Conservation (phyloP, 495 filamentous ascomycete species). For the Neurospora sp. region DNA sequence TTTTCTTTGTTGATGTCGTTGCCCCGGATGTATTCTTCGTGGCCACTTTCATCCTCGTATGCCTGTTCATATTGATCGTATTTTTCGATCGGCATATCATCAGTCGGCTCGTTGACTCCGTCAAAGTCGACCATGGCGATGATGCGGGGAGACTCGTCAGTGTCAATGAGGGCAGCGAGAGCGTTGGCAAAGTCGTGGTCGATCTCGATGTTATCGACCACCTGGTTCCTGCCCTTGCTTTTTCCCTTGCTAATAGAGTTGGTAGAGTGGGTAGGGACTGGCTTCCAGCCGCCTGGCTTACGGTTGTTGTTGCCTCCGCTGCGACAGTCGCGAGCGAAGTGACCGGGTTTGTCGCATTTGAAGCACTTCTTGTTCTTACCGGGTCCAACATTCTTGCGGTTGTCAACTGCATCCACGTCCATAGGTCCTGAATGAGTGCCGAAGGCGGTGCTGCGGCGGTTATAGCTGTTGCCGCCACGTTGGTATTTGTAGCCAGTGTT, state of each 20-base stretch:
- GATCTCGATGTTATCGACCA: background rate
- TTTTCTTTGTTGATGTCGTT: too few species aligned
- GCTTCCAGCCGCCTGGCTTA: background rate
- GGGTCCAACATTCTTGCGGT: too few species aligned
- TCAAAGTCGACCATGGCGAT: fast-evolving
- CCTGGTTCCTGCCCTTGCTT: background rate
- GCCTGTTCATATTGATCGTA: background rate
- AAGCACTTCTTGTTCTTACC: background rate
- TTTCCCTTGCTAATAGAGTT: too few species aligned
- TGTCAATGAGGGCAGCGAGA: background rate
- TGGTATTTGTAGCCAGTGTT: too few species aligned
- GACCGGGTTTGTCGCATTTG: background rate
- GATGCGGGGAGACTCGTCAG: background rate
- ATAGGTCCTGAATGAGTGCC: too few species aligned
- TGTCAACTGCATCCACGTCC: too few species aligned
- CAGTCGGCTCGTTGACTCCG: background rate
- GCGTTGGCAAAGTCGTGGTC: background rate
- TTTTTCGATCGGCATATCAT: background rate
- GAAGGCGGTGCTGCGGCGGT: too few species aligned
- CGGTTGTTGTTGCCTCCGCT: background rate
- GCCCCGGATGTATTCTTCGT: too few species aligned
- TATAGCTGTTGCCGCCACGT: too few species aligned
- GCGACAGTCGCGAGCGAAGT: background rate
- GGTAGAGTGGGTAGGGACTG: background rate
- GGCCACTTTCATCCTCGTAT: too few species aligned